These are phyloP conservation scores for Melanopsichium pennsylvanicum DNA, from an alignment of 1,284 basidiomycete genomes.

Conservation along the genomic window DNA sequence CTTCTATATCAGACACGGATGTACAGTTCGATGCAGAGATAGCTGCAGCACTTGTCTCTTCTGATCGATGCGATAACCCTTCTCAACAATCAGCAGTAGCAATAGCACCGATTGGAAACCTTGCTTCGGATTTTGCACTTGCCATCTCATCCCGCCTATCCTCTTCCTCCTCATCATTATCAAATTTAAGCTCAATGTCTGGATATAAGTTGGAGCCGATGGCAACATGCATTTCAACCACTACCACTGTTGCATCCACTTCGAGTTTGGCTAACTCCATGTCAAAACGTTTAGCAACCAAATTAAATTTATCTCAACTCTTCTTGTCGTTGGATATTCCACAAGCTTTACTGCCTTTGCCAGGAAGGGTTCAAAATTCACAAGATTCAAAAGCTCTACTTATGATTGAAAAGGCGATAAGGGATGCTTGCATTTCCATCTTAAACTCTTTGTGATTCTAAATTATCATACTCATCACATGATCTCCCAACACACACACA, in stretches of 20 bases:
- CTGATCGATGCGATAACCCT: conserved; percentile 13
- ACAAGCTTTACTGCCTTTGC: neutral
- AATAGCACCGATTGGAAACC: conserved; percentile 1
- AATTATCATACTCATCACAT: neutral
- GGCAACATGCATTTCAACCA: conserved; percentile 1
- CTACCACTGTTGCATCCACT: conserved; percentile 1
- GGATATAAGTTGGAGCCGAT: too few relatives aligned
- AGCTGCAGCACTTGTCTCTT: conserved; percentile 7
- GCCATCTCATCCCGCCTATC: conserved; percentile 17
- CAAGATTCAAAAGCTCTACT: conserved; percentile 39
- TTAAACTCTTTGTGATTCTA: conserved; percentile 1
- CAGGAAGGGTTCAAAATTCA: conserved; percentile 7
- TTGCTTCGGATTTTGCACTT: conserved; percentile 38
- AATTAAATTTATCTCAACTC: conserved; percentile 38
- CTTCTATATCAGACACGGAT: too few relatives aligned
- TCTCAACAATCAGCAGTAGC: too few relatives aligned
- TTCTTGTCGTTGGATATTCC: conserved; percentile 50
- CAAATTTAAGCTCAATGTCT: too few relatives aligned
- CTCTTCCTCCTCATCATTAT: conserved; percentile 1
- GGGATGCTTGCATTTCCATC: conserved; percentile 19
- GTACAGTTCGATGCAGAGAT: conserved; percentile 14
- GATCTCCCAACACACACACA: neutral
- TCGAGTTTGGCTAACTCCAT: conserved; percentile 13
- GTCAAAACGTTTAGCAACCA: conserved; percentile 23
- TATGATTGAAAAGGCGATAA: conserved; percentile 39